Evolutionary conservation across 2,329 filamentous ascomycete species (phyloP).

Genomic region (Neoascochyta sp.): DNA sequence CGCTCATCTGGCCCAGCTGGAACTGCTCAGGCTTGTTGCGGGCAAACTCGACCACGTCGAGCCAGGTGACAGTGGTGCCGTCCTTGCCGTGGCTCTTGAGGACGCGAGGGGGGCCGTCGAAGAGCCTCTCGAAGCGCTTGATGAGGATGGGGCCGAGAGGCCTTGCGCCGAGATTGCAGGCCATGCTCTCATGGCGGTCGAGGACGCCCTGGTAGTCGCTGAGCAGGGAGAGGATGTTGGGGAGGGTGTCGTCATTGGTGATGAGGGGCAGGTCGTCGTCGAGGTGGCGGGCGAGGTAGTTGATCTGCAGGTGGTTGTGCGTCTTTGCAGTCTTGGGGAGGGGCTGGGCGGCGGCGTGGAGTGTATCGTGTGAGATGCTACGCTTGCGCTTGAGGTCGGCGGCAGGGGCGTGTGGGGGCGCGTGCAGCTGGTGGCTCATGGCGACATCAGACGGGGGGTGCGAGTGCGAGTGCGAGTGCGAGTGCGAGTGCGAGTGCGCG

Average conservation of each 20-base stretch:
- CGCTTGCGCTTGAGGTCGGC: conserved; percentile 48
- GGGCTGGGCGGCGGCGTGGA: conserved; percentile 34
- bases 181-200: conserved; percentile 80
- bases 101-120: conserved; percentile 73
- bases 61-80: conserved; percentile 66
- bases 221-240: conserved; percentile 68
- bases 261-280: conserved; percentile 60
- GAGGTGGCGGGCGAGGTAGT: conserved; percentile 63
- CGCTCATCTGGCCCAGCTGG: conserved; percentile 63
- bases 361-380: conserved; percentile 39
- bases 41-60: conserved; percentile 82
- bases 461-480: no score
- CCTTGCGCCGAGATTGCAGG: conserved; percentile 78
- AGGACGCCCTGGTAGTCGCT: conserved; percentile 81
- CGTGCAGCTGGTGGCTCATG: conserved; percentile 26
- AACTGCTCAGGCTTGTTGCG: conserved; percentile 77
- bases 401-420: conserved; percentile 11
- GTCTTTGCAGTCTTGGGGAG: conserved; percentile 53
- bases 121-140: conserved; percentile 80
- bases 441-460: conserved; percentile 16
- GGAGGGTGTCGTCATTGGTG: conserved; percentile 65
- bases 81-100: conserved; percentile 61
- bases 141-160: conserved; percentile 78
- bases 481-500: no score
- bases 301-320: conserved; percentile 62